These are phyloP conservation scores for Reutealis trisperma DNA, from an alignment of 345 rosid species.

Conservation along the genomic window DNA sequence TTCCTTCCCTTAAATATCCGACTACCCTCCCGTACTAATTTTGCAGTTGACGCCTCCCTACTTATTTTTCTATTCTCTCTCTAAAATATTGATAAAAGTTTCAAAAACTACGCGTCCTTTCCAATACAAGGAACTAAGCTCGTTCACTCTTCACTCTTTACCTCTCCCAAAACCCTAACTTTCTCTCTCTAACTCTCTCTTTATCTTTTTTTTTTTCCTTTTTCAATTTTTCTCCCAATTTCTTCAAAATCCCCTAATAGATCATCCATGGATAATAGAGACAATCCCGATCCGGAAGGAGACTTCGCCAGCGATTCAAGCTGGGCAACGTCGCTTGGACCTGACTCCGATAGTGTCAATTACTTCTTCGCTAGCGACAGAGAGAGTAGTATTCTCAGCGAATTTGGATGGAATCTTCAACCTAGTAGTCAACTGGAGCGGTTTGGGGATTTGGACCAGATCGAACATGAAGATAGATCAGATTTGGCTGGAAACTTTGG, in stretches of 20 bases:
- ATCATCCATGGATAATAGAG: slow-evolving; percentile 24
- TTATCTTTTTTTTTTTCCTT: neutral
- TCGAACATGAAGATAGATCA: slow-evolving; percentile 14
- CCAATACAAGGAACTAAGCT: slow-evolving; percentile 11
- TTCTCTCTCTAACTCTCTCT: slow-evolving; percentile 17
- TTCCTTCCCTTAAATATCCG: slow-evolving; percentile 24
- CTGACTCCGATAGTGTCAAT: slow-evolving; percentile 44
- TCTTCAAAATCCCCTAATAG: neutral
- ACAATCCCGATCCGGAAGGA: slow-evolving; percentile 44
- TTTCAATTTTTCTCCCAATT: neutral
- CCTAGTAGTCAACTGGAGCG: slow-evolving; percentile 5
- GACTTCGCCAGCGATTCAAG: slow-evolving; percentile 32
- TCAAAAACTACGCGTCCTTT: slow-evolving; percentile 40
- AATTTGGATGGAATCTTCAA: slow-evolving; percentile 68
- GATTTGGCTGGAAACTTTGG: slow-evolving; percentile 30
- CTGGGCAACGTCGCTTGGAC: slow-evolving; percentile 34
- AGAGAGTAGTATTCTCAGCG: slow-evolving; percentile 53
- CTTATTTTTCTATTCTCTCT: neutral
- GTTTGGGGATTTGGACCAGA: slow-evolving; percentile 22
- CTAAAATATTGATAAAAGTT: slow-evolving; percentile 1
- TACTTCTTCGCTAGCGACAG: slow-evolving; percentile 52
- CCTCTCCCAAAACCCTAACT: slow-evolving; percentile 52
- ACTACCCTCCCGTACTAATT: slow-evolving; percentile 27
- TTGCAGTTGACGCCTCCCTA: slow-evolving; percentile 33
- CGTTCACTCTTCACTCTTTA: neutral